A percentile compares a stretch with the other conserved stretches of the same genome.
Conservation (phyloP, 305 asterid genomes). For the Plantago lanceolata region DNA sequence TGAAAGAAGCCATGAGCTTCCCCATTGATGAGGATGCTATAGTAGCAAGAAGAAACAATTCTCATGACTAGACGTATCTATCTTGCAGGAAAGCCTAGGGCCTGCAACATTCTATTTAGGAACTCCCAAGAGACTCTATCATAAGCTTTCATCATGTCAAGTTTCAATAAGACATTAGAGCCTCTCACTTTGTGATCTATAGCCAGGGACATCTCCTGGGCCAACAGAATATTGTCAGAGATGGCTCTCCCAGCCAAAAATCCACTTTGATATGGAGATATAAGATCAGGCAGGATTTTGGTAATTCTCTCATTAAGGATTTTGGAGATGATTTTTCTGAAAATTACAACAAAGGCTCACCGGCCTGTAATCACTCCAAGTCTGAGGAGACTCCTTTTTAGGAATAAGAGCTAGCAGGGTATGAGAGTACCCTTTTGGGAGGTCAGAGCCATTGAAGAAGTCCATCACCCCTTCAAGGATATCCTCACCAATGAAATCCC, state of each 20-base stretch:
- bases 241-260: background rate
- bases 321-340: background rate
- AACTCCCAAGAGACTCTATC: background rate
- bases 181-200: background rate
- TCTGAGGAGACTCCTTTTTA: background rate
- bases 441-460: too few species aligned
- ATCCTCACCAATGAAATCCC: background rate
- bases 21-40: background rate
- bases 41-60: background rate
- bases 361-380: background rate
- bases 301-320: background rate
- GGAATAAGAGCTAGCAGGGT: background rate
- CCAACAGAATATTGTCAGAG: background rate
- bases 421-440: too few species aligned
- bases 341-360: background rate
- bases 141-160: background rate
- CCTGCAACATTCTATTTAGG: fast-evolving
- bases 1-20: background rate
- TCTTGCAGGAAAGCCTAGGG: background rate
- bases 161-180: background rate
- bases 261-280: background rate
- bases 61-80: background rate
- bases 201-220: background rate
- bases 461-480: too few species aligned
- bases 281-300: background rate